Base-by-base conservation (phyloP, 208 protist genomes). In the Trypanosoma avium region DNA sequence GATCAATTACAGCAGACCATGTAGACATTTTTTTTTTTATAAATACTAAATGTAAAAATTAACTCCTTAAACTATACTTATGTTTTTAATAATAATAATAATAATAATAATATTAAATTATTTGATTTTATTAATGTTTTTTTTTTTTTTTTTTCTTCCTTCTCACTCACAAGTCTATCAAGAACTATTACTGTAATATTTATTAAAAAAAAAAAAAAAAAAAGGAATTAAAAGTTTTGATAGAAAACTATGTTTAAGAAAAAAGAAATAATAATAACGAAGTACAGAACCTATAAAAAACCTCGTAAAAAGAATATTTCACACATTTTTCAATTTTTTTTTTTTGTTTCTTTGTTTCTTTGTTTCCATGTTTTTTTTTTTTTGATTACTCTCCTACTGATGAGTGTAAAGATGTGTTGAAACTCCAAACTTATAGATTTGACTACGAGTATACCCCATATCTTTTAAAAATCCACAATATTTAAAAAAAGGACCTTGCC, bases 341-440 rank as follows among this genome's bases (percentile, higher is more conserved):
- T n/a, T n/a, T n/a, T n/a, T n/a, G n/a, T n/a, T n/a, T n/a, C n/a
- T n/a, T n/a, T n/a, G n/a, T n/a, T n/a, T n/a, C n/a, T n/a, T n/a
- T n/a, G n/a, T n/a, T n/a, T n/a, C n/a, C n/a, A n/a, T n/a, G n/a
- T n/a, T n/a, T n/a, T n/a, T n/a, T n/a, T n/a, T n/a, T n/a, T n/a
- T n/a, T n/a, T n/a, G n/a, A n/a, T n/a, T n/a, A n/a, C n/a, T n/a
- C n/a, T n/a, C n/a, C n/a, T 55, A 94, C 30, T 92, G 88, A 26
- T 82, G 75, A 0, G 83, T 82, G 19, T 88, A 49, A 46, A 92
- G 78, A 49, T 94, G 85, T 10, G 82, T 90, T 22, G 88, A 94
- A 17, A 91, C 83, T 15, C 90, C 90, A 63, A 95, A 95, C 70
- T 93, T 95, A 70, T 95, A 95, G 46, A 92, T 79, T 67, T 95